These are phyloP conservation scores for Geosmithia morbida DNA, from an alignment of 2,329 filamentous ascomycete species.

Conservation along the genomic window DNA sequence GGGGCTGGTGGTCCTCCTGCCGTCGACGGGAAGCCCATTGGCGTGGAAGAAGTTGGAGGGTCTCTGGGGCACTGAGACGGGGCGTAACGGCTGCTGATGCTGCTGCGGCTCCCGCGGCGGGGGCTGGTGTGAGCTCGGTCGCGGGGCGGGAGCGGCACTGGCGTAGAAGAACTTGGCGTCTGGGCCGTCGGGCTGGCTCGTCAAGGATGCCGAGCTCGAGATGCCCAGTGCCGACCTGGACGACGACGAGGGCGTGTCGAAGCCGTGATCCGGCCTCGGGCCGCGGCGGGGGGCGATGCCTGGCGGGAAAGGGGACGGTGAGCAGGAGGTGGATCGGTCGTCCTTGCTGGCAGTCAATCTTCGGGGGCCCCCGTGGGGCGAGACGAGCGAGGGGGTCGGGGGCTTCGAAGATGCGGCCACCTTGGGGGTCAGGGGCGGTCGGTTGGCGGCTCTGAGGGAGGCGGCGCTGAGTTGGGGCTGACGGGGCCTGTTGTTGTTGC, in stretches of 20 bases:
- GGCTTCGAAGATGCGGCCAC: constrained; percentile 22
- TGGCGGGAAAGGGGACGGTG: constrained; percentile 2
- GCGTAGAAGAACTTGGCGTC: constrained; percentile 78
- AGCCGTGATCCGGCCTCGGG: constrained; percentile 20
- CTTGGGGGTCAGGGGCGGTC: constrained; percentile 39
- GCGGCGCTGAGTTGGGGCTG: constrained; percentile 55
- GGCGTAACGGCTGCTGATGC: constrained; percentile 1
- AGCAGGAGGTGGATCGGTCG: not conserved
- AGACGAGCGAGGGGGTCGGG: constrained; percentile 13
- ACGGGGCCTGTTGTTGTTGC: constrained; percentile 39
- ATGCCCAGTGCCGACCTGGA: constrained; percentile 16
- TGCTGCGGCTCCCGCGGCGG: constrained; percentile 13
- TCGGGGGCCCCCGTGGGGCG: constrained; percentile 24
- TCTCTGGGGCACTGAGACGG: constrained; percentile 27
- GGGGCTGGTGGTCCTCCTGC: constrained; percentile 16
- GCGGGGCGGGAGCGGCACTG: constrained; percentile 44
- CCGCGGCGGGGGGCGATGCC: not conserved
- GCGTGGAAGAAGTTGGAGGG: constrained; percentile 41
- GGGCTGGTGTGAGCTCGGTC: constrained; percentile 20
- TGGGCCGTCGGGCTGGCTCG: constrained; percentile 1
- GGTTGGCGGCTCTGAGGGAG: constrained; percentile 36
- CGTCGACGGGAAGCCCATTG: constrained; percentile 28
- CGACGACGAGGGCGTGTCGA: constrained; percentile 17
- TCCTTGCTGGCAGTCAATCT: constrained; percentile 4
- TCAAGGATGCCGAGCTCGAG: constrained; percentile 13